phyloP scores from a whole-genome alignment of 1,284 basidiomycete species.

The Vanrija pseudolonga region DNA sequence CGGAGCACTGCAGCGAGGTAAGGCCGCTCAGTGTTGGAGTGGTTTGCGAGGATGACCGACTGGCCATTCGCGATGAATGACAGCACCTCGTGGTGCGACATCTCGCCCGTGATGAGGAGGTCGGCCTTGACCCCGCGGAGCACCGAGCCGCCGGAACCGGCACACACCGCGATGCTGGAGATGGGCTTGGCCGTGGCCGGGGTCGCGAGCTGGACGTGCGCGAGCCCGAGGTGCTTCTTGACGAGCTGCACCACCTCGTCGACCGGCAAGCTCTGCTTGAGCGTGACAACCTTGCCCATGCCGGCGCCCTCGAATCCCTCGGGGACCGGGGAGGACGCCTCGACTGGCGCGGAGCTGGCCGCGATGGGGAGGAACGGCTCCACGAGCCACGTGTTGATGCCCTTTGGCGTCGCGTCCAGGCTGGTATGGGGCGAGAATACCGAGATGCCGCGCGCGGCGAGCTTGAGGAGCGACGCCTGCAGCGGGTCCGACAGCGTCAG shows the following conservation, averaged over 20 bases:
- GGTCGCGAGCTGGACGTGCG: conserved; percentile 71
- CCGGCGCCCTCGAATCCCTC: conserved; percentile 54
- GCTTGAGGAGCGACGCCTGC: conserved; percentile 72
- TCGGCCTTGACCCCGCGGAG: conserved; percentile 68
- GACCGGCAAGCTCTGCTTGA: conserved; percentile 50
- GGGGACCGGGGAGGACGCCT: conserved; percentile 13
- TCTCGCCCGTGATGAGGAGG: conserved; percentile 85
- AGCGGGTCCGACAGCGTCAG: conserved; percentile 74
- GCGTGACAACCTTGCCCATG: conserved; percentile 63
- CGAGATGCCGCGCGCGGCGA: conserved; percentile 75
- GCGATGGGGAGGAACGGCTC: conserved; percentile 32
- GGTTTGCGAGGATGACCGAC: conserved; percentile 75
- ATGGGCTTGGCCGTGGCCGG: conserved; percentile 39
- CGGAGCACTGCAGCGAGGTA: conserved; percentile 67
- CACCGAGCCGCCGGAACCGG: conserved; percentile 65
- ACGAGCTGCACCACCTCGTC: conserved; percentile 61
- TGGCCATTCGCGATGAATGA: conserved; percentile 67
- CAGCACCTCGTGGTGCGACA: conserved; percentile 82
- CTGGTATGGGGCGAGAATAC: conserved; percentile 85
- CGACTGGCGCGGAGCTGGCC: conserved; percentile 23
- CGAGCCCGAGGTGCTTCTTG: conserved; percentile 64
- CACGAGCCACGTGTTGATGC: conserved; percentile 71
- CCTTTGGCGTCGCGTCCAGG: conserved; percentile 73
- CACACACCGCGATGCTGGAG: conserved; percentile 69
- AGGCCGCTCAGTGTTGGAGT: conserved; percentile 84